These are phyloP conservation scores for Harrya chromipes DNA, from an alignment of 768 basidiomycete genomes.

Conservation along the genomic window DNA sequence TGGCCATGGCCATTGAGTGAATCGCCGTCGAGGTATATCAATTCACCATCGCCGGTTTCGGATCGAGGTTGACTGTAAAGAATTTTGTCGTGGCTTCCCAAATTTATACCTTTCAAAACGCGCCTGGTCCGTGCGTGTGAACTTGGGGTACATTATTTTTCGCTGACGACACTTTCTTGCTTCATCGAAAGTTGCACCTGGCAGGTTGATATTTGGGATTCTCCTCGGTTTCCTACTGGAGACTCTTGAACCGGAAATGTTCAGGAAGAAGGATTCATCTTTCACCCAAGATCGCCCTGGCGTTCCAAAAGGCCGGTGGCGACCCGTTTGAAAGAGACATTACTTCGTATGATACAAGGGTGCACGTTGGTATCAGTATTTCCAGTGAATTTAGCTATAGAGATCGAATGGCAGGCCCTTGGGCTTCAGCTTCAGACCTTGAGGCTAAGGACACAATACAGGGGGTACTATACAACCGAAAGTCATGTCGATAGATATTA, in stretches of 20 bases:
- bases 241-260: constrained; percentile 52
- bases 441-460: neutral
- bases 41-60: constrained; percentile 32
- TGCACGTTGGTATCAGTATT: no score
- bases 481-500: neutral
- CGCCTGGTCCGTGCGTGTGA: constrained; percentile 54
- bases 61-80: constrained; percentile 43
- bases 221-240: constrained; percentile 36
- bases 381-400: no score
- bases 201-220: constrained; percentile 70
- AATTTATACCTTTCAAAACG: constrained; percentile 20
- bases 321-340: constrained; percentile 66
- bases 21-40: constrained; percentile 24
- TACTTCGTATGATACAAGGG: no score
- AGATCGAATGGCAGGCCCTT: no score
- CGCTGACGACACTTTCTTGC: neutral
- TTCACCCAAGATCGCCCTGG: constrained; percentile 70
- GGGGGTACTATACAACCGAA: neutral
- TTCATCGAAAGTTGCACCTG: constrained; percentile 71
- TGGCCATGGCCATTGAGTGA: constrained; percentile 15
- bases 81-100: constrained; percentile 20
- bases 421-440: no score
- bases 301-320: constrained; percentile 40
- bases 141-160: constrained; percentile 11
- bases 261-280: constrained; percentile 54